Conservation (phyloP, 2,329 filamentous ascomycete species). For the Stachybotrys elegans region DNA sequence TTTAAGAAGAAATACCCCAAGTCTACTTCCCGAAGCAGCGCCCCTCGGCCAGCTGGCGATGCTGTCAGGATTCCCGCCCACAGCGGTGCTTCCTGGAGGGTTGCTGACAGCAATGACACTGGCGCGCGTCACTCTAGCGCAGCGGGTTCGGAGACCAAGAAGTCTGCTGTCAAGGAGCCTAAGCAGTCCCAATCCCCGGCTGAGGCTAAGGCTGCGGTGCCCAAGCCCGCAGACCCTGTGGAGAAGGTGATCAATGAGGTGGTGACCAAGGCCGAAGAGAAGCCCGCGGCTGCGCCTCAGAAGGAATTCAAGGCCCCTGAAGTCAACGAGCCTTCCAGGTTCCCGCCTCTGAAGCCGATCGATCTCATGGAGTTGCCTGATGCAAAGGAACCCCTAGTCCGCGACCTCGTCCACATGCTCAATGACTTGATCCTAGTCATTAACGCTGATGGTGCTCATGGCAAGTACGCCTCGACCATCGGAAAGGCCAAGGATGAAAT, state of each 20-base stretch:
- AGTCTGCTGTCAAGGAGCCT: no score
- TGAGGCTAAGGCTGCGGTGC: conserved; percentile 25
- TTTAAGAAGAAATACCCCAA: conserved; percentile 78
- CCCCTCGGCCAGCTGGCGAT: conserved; percentile 52
- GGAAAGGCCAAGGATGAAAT: conserved; percentile 83
- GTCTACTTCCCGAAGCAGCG: conserved; percentile 38
- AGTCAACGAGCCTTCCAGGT: conserved; percentile 60
- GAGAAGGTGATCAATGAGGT: conserved; percentile 27
- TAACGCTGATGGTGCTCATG: conserved; percentile 76
- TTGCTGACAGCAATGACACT: conserved; percentile 56
- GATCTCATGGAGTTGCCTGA: conserved; percentile 72
- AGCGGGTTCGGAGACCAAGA: conserved; percentile 23
- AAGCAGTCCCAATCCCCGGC: no score
- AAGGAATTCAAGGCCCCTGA: conserved; percentile 49
- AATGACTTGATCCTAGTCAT: conserved; percentile 94
- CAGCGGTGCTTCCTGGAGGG: conserved; percentile 78
- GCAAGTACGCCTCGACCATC: conserved; percentile 73
- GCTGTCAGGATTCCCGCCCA: conserved; percentile 79
- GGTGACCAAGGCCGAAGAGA: conserved; percentile 16
- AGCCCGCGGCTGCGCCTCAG: conserved; percentile 15
- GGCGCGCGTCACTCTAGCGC: conserved; percentile 60
- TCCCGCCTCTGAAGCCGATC: conserved; percentile 63
- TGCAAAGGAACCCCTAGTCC: conserved; percentile 79
- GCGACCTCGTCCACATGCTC: conserved; percentile 89
- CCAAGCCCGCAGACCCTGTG: conserved; percentile 19